Evolutionary conservation across 495 filamentous ascomycete genomes (phyloP), one percentile per base, ranked within the genome.

Genomic region (Pyronema domesticum): DNA sequence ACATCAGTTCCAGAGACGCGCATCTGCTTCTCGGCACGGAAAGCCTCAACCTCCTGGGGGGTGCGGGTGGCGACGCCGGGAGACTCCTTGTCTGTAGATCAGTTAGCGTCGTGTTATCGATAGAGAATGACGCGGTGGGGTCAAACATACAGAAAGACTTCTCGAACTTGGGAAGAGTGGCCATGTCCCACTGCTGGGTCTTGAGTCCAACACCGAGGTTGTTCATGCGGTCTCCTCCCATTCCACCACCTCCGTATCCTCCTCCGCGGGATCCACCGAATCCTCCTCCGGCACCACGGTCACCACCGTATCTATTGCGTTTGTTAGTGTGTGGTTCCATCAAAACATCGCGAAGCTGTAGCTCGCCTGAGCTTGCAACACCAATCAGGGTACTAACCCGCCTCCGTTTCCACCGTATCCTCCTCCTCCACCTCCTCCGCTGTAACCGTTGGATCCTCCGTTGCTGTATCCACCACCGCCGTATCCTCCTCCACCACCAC

Each of bases 101-200:
- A 13, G 34, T 57, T 37, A 54, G 55, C 37, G 4, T 37, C 14
- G 46, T 42, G 18, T 30, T 30, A 30, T 36, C 51, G n/a, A 42
- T 43, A 36, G 49, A 14, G 18, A 14, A 40, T 53, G 7, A 37
- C 3, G 7, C 8, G 6, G 37, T 55, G 23, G 33, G 9, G 36
- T 13, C 9, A 34, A 30, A 33, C 55, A 34, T 47, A 57, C 55
- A 98, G 75, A 98, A 98, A 23, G 84, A 87, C 73, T 98, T 98
- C 67, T 98, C 91, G 69, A 98, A 98, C 71, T 95, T 95, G 58
- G 91, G 89, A 18, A 98, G 65, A 19, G 80, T 71, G 67, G 68
- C 71, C 14, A 89, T 62, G 69, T 98, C 86, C 82, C 84, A 95
- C 43, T 78, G 75, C 61, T 93, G 91, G 59, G 80, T 79, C 73